phyloP scores from a whole-genome alignment of 2,329 filamentous ascomycete species.

The Stachybotrys elegans region DNA sequence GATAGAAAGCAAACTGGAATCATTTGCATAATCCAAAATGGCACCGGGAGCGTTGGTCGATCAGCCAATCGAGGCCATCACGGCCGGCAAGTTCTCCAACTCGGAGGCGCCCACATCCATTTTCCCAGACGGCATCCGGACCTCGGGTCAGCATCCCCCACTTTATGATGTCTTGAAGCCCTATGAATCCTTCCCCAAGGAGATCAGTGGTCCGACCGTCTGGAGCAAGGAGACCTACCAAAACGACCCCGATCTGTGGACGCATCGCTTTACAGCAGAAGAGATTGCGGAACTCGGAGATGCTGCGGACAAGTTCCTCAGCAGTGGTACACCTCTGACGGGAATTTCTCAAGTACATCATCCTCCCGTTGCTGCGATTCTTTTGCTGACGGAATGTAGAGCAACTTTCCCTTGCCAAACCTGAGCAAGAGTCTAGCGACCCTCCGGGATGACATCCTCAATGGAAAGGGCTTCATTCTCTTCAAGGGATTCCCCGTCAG shows the following conservation, averaged over 20 bases:
- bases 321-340: conserved; percentile 59
- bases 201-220: conserved; percentile 67
- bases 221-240: conserved; percentile 67
- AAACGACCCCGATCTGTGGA: conserved; percentile 64
- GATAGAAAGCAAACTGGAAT: too few species aligned
- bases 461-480: conserved; percentile 85
- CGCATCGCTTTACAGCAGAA: conserved; percentile 61
- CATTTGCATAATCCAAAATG: too few species aligned
- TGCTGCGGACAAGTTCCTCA: conserved; percentile 65
- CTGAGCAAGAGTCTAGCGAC: conserved; percentile 28
- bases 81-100: conserved; percentile 12
- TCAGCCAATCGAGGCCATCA: conserved; percentile 10
- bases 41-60: conserved; percentile 19
- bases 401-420: conserved; percentile 38
- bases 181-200: conserved; percentile 65
- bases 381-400: conserved; percentile 11
- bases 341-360: conserved; percentile 47
- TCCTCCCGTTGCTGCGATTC: background rate
- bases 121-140: conserved; percentile 45
- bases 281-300: conserved; percentile 64
- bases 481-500: conserved; percentile 80
- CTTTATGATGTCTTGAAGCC: conserved; percentile 58
- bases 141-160: conserved; percentile 68
- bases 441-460: conserved; percentile 45
- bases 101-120: conserved; percentile 19